These are phyloP conservation scores for Mycena metata DNA, from an alignment of 768 basidiomycete species.

Conservation along the genomic window DNA sequence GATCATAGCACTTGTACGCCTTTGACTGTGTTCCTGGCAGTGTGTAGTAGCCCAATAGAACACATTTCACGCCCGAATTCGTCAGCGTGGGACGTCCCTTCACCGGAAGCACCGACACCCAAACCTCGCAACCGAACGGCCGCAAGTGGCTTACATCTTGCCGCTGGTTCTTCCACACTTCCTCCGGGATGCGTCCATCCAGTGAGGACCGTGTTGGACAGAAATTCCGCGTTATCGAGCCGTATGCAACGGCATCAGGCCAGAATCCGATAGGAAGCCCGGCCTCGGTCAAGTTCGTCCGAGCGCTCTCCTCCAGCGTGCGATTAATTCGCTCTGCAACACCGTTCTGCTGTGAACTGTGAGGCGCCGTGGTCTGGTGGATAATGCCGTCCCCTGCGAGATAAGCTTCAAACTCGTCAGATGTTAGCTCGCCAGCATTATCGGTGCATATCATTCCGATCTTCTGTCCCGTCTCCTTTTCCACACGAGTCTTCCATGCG, in stretches of 20 bases:
- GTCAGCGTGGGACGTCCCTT: not conserved
- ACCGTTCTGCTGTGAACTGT: constrained; percentile 49
- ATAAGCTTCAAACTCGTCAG: constrained; percentile 32
- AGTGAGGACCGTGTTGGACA: constrained; percentile 1
- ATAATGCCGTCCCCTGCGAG: constrained; percentile 42
- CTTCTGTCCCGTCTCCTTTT: constrained; percentile 36
- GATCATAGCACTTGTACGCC: constrained; percentile 15
- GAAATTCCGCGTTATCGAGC: not conserved
- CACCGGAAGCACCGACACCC: not conserved
- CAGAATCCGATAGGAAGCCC: constrained; percentile 1
- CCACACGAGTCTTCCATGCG: constrained; percentile 29
- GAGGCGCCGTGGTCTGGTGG: constrained; percentile 44
- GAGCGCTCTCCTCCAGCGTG: constrained; percentile 37
- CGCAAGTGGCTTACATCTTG: constrained; percentile 14
- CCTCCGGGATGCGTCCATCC: constrained; percentile 18
- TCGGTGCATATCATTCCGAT: constrained; percentile 37
- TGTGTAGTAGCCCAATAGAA: constrained; percentile 10
- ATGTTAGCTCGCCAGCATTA: constrained; percentile 44
- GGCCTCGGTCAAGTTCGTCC: not conserved
- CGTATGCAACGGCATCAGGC: not conserved
- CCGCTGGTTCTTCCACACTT: not conserved
- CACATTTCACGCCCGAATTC: constrained; percentile 1
- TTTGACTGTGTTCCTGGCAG: constrained; percentile 15
- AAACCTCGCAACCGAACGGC: constrained; percentile 9
- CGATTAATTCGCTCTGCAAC: constrained; percentile 48